A percentile compares a stretch with the other conserved stretches of the same genome.
Conservation (phyloP, 352 stramenopile species). For the Globisporangium yorkense region DNA sequence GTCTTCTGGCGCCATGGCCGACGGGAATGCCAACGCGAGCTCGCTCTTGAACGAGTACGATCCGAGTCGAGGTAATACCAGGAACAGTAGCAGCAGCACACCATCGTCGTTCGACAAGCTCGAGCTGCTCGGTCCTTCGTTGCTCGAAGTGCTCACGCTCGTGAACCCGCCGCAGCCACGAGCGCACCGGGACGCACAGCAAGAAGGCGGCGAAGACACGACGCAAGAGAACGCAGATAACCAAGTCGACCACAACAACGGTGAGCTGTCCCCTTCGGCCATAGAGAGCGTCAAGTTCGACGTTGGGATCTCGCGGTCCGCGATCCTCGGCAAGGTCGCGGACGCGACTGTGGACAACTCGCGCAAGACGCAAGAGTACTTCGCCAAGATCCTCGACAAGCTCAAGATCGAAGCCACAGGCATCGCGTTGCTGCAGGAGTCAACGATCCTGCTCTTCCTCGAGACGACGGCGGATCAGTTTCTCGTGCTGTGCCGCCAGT, state of each 20-base stretch:
- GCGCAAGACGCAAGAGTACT: conserved; percentile 58
- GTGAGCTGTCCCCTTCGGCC: conserved; percentile 6
- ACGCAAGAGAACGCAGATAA: conserved; percentile 1
- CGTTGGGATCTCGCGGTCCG: conserved; percentile 38
- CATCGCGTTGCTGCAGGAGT: conserved; percentile 47
- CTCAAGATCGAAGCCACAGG: conserved; percentile 55
- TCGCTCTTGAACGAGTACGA: background rate
- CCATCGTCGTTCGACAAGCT: conserved; percentile 28
- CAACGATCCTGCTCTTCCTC: conserved; percentile 45
- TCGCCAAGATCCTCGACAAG: conserved; percentile 45
- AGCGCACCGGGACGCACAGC: conserved; percentile 8
- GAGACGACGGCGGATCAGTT: conserved; percentile 60
- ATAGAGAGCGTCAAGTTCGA: conserved; percentile 28
- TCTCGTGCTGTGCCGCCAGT: conserved; percentile 30
- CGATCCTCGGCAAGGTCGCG: conserved; percentile 30
- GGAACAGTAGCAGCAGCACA: background rate
- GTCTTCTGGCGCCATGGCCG: background rate
- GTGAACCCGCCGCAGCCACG: conserved; percentile 28
- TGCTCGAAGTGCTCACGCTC: conserved; percentile 43
- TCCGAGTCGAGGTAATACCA: background rate
- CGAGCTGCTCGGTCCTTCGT: conserved; percentile 39
- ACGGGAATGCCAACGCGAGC: background rate
- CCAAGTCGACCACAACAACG: conserved; percentile 1
- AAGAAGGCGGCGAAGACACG: conserved; percentile 24
- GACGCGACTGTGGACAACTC: conserved; percentile 39